Evolutionary conservation across 2,329 filamentous ascomycete genomes (phyloP).

Genomic region (Alternaria longipes): DNA sequence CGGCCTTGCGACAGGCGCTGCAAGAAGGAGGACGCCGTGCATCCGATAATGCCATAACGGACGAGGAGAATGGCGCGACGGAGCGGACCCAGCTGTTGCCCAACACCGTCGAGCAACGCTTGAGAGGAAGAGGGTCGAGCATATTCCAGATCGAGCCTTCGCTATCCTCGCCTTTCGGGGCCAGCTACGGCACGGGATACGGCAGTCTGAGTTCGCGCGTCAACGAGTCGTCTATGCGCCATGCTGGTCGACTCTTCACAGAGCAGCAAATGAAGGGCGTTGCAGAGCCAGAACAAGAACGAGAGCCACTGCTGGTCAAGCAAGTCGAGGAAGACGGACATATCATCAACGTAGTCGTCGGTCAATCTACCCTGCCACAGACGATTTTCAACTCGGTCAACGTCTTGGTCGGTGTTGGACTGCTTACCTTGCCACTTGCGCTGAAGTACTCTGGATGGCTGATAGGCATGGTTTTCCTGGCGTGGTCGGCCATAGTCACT

Average conservation of each 20-base stretch:
- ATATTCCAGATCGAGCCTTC: conserved; percentile 61
- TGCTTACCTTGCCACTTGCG: conserved; percentile 88
- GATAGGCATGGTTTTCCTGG: conserved; percentile 77
- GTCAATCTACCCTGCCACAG: conserved; percentile 93
- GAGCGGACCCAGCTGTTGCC: conserved; percentile 45
- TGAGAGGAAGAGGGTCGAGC: conserved; percentile 52
- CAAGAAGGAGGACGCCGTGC: conserved; percentile 47
- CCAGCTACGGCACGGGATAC: conserved; percentile 74
- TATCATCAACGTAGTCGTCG: conserved; percentile 83
- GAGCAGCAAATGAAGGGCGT: conserved; percentile 57
- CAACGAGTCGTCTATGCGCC: conserved; percentile 65
- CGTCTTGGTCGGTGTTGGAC: conserved; percentile 86
- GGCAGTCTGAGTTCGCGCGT: conserved; percentile 66
- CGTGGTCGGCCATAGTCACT: conserved; percentile 78
- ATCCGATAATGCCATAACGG: conserved; percentile 51
- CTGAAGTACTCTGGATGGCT: conserved; percentile 90
- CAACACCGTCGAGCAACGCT: conserved; percentile 36
- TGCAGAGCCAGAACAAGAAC: conserved; percentile 56
- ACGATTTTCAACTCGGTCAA: conserved; percentile 98
- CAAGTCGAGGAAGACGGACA: conserved; percentile 86
- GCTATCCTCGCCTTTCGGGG: conserved; percentile 73
- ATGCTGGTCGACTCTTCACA: conserved; percentile 62
- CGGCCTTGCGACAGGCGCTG: conserved; percentile 54
- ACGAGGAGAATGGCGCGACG: conserved; percentile 45
- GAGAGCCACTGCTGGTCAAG: conserved; percentile 84